phyloP scores from a whole-genome alignment of 202 grass and related monocot genomes.

The Digitaria exilis region DNA sequence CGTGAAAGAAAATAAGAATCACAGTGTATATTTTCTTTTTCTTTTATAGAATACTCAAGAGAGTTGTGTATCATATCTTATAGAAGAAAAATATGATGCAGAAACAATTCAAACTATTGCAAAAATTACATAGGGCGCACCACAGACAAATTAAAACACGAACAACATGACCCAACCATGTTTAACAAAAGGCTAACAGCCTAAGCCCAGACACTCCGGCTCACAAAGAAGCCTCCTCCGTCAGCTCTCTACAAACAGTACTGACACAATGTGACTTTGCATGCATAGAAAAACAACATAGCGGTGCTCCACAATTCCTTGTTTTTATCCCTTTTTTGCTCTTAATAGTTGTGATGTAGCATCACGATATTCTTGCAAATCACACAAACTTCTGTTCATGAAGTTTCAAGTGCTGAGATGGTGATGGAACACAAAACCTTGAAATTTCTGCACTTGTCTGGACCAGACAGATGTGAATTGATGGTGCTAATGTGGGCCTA shows the following conservation, averaged over 20 bases:
- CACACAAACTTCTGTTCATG: slow-evolving; percentile 11
- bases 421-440: slow-evolving; percentile 13
- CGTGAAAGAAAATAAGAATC: neutral
- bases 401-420: neutral
- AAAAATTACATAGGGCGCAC: too few species aligned
- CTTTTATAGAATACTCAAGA: neutral
- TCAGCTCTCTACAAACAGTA: neutral
- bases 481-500: slow-evolving; percentile 19
- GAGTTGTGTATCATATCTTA: too few species aligned
- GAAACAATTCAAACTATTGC: too few species aligned
- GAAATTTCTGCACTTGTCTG: slow-evolving; percentile 5
- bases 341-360: slow-evolving; percentile 7
- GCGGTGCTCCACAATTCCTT: neutral
- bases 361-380: slow-evolving; percentile 17
- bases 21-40: neutral
- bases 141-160: too few species aligned
- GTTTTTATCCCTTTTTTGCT: neutral
- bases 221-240: neutral
- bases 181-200: neutral
- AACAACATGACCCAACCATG: too few species aligned
- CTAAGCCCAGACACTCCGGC: neutral
- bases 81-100: too few species aligned
- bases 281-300: neutral
- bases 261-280: neutral
- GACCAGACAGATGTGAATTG: slow-evolving; percentile 15